Evolutionary conservation across 1,284 basidiomycete species (phyloP), one percentile per base, ranked within the genome.

Genomic region (Trichosporon asahii): DNA sequence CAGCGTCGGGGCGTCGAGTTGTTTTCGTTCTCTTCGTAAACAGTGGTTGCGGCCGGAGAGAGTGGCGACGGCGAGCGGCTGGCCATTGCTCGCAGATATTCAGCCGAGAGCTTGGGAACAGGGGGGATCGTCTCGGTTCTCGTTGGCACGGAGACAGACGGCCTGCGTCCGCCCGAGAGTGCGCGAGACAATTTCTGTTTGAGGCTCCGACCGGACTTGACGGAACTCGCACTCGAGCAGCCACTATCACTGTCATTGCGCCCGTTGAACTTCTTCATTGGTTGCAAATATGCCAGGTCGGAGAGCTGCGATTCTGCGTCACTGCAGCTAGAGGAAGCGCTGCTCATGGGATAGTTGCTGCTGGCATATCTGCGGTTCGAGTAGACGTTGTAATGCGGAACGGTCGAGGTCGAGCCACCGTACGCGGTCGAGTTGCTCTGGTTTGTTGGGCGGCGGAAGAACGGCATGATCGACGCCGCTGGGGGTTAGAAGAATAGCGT

Each of bases 11-110:
- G 57, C 5, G 57, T 61, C 6, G 18, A 31, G 18, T n/a, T 8
- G 27, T 29, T 61, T 4, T 33, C 29, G 57, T 61, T 31, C 29
- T 61, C 57, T 18, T 33, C 57, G 29, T 33, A 33, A 9, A 61
- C 29, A 2, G 57, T 61, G 8, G 57, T 18, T 4, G 57, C 29
- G 6, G 14, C 57, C 5, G 57, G 27, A 15, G 57, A 61, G 4
- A 61, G 57, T 31, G 57, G 57, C 27, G 57, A 61, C 2, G 57
- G 57, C 57, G 57, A 61, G n/a, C 57, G 57, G 15, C 57, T n/a
- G 7, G 21, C 57, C 57, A 61, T 61, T 2, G 57, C 57, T 31
- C 29, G 14, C 57, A 61, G n/a, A 31, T 61, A 61, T 27, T 61
- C 57, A 15, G 11, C 3, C 3, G 27, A 61, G 14, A 61, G 29